These are phyloP conservation scores for Fusarium setosum DNA, from an alignment of 2,329 filamentous ascomycete species.

Conservation along the genomic window DNA sequence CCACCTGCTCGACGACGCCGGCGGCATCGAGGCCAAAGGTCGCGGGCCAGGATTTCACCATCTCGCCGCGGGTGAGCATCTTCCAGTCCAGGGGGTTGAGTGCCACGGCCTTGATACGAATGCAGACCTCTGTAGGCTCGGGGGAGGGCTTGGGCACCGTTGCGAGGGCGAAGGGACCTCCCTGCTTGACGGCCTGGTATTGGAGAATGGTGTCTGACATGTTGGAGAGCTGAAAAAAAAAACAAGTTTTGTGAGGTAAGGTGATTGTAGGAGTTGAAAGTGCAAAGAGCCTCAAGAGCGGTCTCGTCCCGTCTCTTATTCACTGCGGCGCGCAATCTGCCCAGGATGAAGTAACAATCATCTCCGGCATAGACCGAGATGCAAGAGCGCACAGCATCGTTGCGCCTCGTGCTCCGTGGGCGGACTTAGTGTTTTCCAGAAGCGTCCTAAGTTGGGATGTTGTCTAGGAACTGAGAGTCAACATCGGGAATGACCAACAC, in stretches of 20 bases:
- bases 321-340: neutral
- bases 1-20: conserved; percentile 38
- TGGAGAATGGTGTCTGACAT: conserved; percentile 27
- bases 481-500: neutral
- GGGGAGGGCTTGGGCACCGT: conserved; percentile 21
- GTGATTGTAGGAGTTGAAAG: neutral
- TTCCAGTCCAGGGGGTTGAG: conserved; percentile 39
- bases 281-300: neutral
- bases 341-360: neutral
- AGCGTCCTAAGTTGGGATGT: neutral
- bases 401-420: neutral
- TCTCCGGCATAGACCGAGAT: neutral
- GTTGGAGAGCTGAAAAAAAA: neutral
- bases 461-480: neutral
- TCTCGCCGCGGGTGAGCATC: conserved; percentile 31
- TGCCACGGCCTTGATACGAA: conserved; percentile 35
- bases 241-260: neutral
- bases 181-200: conserved; percentile 28
- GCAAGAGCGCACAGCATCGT: neutral
- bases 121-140: conserved; percentile 25
- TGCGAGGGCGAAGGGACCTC: conserved; percentile 29
- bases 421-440: conserved; percentile 1
- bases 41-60: conserved; percentile 31
- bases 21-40: conserved; percentile 34
- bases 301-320: neutral